Base-by-base conservation (phyloP, 306 rosid species). In the Casuarina cunninghamiana region DNA sequence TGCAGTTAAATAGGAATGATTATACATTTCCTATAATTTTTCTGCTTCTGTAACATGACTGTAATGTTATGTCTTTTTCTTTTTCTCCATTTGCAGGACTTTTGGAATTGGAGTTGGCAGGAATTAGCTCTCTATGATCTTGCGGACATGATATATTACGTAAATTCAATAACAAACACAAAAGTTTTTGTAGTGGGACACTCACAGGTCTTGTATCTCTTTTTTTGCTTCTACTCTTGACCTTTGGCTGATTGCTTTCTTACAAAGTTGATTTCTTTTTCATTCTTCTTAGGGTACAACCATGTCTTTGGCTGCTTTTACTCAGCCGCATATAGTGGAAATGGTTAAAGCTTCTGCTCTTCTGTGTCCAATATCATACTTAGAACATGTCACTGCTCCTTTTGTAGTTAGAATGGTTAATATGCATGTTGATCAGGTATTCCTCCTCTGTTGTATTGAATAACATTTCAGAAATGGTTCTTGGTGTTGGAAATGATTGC, bases 21-120 rank as follows among this genome's bases (percentile, higher is more conserved):
- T 51, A 17, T 79, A 48, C 17, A 54, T 65, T 41, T 42, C 75
- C 75, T 53, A 43, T 42, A 72, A 26, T 72, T 26, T 26, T 72
- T 51, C 71, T 37, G 66, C 58, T 16, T 78, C 63, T 80, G 49
- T 66, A 19, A 48, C 61, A n/a, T 63, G 79, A 80, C 60, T 78
- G 71, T 62, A 75, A 39, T 43, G 60, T 63, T 74, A 61, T 77
- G 74, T 72, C 82, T 67, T 71, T 61, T 60, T 26, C 32, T 26
- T 26, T 26, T 26, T 26, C 32, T 26, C 32, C 32, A 26, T 26
- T 83, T 84, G 82, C 84, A 95, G 98, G 83, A 89, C 1, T 95
- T 90, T 85, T 95, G 97, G 97, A 90, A 91, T 80, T 95, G 98
- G 97, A 95, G 97, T 89, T 92, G 93, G 97, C 89, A 92, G 82